Percentiles rank a stretch among this genome's conserved stretches.
Conservation (phyloP, 257 asterid genomes). For the Knoxia roxburghii region DNA sequence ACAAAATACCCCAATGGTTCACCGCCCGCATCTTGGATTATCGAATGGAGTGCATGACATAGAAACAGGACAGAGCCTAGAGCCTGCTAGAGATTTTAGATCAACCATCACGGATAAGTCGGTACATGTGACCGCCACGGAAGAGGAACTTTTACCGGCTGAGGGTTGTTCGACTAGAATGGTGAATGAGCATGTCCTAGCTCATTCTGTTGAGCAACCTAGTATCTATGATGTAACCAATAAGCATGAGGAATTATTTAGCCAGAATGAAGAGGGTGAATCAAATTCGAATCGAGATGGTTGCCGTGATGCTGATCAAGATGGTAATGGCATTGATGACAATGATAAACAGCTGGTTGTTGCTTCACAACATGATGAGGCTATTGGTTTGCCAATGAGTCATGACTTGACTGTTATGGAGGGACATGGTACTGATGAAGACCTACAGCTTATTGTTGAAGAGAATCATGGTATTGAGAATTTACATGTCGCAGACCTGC, state of each 20-base stretch:
- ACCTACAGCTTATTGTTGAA: conserved; percentile 35
- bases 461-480: conserved; percentile 30
- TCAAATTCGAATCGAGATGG: conserved; percentile 20
- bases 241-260: conserved; percentile 32
- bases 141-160: conserved; percentile 23
- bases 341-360: conserved; percentile 25
- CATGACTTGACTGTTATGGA: conserved; percentile 36
- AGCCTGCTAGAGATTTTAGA: conserved; percentile 27
- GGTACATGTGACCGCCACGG: conserved; percentile 15
- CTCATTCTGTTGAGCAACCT: conserved; percentile 17
- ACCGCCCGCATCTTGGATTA: conserved; percentile 31
- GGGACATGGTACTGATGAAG: conserved; percentile 29
- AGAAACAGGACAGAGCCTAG: conserved; percentile 23
- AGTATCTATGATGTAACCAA: conserved; percentile 24
- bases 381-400: conserved; percentile 29
- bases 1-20: conserved; percentile 25
- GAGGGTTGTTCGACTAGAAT: conserved; percentile 24
- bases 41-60: conserved; percentile 18
- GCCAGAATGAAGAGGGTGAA: conserved; percentile 22
- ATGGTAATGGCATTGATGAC: conserved; percentile 19
- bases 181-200: conserved; percentile 25
- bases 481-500: conserved; percentile 19
- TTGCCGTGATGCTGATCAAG: conserved; percentile 25
- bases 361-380: conserved; percentile 25
- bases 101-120: conserved; percentile 16